These are phyloP conservation scores for Bolboschoenoplectus hybrid DNA, from an alignment of 202 grass and related monocot species.

Conservation along the genomic window DNA sequence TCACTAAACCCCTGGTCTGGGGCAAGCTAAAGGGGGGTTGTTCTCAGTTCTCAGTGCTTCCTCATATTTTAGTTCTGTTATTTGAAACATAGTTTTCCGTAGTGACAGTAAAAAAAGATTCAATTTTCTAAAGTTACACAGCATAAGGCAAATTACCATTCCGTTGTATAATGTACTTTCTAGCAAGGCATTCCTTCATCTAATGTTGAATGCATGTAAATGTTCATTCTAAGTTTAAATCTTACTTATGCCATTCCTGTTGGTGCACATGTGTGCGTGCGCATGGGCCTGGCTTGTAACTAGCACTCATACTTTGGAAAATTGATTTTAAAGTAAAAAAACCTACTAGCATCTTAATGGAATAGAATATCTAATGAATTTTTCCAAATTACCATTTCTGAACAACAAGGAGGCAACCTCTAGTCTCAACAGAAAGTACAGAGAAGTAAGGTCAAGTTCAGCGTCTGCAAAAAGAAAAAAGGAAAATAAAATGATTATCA, in stretches of 20 bases:
- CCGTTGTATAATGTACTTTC: background rate
- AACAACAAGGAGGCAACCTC: background rate
- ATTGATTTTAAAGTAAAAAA: background rate
- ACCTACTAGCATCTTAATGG: background rate
- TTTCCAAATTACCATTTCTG: slow-evolving; percentile 10
- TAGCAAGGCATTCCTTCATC: background rate
- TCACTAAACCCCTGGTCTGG: background rate
- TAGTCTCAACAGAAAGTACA: background rate
- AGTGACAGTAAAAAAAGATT: background rate
- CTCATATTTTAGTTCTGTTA: background rate
- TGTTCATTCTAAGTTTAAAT: background rate
- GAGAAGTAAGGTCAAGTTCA: background rate
- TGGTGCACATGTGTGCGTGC: no score
- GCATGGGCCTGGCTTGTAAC: background rate
- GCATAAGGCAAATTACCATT: background rate
- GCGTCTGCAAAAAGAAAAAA: background rate
- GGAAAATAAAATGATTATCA: background rate
- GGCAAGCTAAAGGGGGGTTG: background rate
- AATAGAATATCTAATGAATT: background rate
- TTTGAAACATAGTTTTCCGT: background rate
- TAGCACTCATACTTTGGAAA: background rate
- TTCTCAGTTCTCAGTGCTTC: background rate
- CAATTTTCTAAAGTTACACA: background rate
- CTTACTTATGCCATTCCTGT: background rate
- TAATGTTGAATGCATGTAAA: background rate